Evolutionary conservation across 169 alveolate species (phyloP).

Genomic region (Eimeria necatrix): DNA sequence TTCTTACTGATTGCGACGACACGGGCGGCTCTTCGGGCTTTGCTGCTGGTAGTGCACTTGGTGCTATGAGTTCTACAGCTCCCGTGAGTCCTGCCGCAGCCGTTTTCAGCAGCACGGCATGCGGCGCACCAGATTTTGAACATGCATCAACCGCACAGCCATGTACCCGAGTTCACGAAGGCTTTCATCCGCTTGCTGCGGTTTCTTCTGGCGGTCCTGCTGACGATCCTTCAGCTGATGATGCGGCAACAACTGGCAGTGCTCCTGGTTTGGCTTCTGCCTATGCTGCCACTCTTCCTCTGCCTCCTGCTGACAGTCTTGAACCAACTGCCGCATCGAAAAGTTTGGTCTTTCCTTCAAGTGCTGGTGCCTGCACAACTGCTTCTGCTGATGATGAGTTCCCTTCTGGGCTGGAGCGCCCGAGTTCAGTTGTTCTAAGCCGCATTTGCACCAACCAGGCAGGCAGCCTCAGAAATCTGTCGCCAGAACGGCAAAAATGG

Average conservation of each 20-base stretch:
- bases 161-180: neutral
- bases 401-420: neutral
- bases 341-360: neutral
- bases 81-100: too few species aligned
- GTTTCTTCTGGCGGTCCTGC: neutral
- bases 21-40: neutral
- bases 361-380: neutral
- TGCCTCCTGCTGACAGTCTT: neutral
- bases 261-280: neutral
- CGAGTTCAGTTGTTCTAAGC: neutral
- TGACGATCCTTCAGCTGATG: neutral
- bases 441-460: neutral
- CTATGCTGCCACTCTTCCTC: neutral
- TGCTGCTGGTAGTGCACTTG: neutral
- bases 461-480: neutral
- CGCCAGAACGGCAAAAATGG: neutral
- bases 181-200: neutral
- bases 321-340: conserved; percentile 19
- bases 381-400: neutral
- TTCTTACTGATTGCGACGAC: conserved; percentile 48
- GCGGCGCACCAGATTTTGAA: too few species aligned
- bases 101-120: too few species aligned
- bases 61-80: too few species aligned
- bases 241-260: neutral
- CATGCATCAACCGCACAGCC: too few species aligned